These are phyloP conservation scores for Gomphus sp. DNA, from an alignment of 1,284 basidiomycete genomes.

Conservation along the genomic window DNA sequence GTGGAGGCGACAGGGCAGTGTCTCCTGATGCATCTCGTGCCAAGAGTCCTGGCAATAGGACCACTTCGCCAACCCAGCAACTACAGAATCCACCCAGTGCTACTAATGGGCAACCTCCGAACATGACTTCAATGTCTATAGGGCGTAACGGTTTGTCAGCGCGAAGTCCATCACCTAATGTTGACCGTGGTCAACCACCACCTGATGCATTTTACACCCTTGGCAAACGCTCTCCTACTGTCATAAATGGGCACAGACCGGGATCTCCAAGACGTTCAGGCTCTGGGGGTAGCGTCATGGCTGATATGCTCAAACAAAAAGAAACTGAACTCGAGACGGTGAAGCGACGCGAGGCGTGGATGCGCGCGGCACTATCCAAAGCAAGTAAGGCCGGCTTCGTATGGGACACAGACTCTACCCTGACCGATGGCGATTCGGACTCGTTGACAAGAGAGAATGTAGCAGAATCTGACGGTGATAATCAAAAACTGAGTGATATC, in stretches of 20 bases:
- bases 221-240: conserved; percentile 43
- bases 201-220: conserved; percentile 52
- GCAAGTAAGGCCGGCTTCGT: conserved; percentile 81
- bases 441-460: conserved; percentile 26
- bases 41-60: conserved; percentile 8
- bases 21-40: conserved; percentile 36
- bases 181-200: conserved; percentile 44
- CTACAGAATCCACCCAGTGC: background rate
- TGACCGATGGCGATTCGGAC: conserved; percentile 28
- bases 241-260: conserved; percentile 34
- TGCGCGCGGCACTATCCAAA: conserved; percentile 73
- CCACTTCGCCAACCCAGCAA: conserved; percentile 9
- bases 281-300: conserved; percentile 59
- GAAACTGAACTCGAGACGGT: conserved; percentile 74
- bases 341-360: conserved; percentile 77
- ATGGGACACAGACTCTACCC: conserved; percentile 45
- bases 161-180: conserved; percentile 53
- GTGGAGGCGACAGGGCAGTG: conserved; percentile 38
- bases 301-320: conserved; percentile 71
- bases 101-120: conserved; percentile 19
- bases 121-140: conserved; percentile 46
- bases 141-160: conserved; percentile 31
- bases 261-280: conserved; percentile 30
- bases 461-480: conserved; percentile 24
- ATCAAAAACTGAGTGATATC: conserved; percentile 56